Percentiles rank a stretch among this genome's conserved stretches.
Conservation (phyloP, 805 yeast genomes). For the Crinitomyces ghanaensis region DNA sequence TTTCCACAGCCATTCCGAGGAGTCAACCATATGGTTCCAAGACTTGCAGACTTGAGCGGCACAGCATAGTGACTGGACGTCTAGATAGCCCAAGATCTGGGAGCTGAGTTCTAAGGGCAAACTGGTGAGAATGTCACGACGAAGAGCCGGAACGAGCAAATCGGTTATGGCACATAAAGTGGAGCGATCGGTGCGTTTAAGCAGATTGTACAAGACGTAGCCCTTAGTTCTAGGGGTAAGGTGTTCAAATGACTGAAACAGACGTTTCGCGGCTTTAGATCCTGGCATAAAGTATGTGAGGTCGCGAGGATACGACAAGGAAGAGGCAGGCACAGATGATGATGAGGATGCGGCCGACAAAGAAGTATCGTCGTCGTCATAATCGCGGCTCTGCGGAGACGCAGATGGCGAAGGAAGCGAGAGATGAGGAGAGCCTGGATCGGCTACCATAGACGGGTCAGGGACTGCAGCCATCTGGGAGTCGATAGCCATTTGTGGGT, state of each 20-base stretch:
- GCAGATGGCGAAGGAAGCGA: constrained; percentile 20
- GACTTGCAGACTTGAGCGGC: constrained; percentile 52
- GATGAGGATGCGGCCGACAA: no score
- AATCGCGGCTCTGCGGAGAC: constrained; percentile 18
- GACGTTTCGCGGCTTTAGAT: no score
- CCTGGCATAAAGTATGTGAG: constrained; percentile 18
- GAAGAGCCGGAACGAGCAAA: constrained; percentile 42
- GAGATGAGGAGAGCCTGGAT: constrained; percentile 13
- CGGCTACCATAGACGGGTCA: no score
- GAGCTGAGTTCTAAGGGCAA: constrained; percentile 68
- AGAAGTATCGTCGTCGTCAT: not conserved
- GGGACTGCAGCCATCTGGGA: no score
- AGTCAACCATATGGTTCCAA: constrained; percentile 60
- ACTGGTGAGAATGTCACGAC: constrained; percentile 57
- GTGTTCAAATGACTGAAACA: constrained; percentile 24
- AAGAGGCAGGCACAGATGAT: constrained; percentile 2
- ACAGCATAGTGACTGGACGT: constrained; percentile 47
- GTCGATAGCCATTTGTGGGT: no score
- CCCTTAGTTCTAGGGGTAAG: constrained; percentile 36
- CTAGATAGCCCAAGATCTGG: constrained; percentile 53
- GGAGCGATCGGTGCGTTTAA: constrained; percentile 47
- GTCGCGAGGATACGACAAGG: constrained; percentile 4
- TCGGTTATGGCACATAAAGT: constrained; percentile 50
- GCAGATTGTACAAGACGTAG: constrained; percentile 41
- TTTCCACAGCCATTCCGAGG: constrained; percentile 59